Conservation (phyloP, 352 stramenopile species). For the Pythium guiyangense region DNA sequence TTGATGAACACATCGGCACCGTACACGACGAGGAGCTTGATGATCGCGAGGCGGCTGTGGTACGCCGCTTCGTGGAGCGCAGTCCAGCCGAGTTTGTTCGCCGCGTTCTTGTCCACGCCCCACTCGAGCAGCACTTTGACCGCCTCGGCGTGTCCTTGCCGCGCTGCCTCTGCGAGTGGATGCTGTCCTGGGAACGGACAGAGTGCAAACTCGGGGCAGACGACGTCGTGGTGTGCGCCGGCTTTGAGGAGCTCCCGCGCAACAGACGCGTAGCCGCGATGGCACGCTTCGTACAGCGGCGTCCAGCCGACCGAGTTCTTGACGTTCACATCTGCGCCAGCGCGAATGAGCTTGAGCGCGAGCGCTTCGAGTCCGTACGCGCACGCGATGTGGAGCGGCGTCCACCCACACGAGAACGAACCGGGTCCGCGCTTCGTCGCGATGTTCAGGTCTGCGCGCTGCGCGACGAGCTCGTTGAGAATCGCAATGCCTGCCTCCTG, state of each 20-base stretch:
- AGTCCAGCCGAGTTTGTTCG: conserved; percentile 73
- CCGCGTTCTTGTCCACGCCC: conserved; percentile 73
- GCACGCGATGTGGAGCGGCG: conserved; percentile 69
- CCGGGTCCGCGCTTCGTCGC: conserved; percentile 61
- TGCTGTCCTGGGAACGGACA: conserved; percentile 70
- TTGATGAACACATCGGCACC: conserved; percentile 60
- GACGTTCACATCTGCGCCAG: conserved; percentile 59
- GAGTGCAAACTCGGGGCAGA: conserved; percentile 77
- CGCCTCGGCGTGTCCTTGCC: conserved; percentile 53
- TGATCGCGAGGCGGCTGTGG: conserved; percentile 66
- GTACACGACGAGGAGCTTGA: conserved; percentile 76
- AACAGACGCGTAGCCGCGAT: conserved; percentile 61
- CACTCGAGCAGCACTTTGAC: conserved; percentile 77
- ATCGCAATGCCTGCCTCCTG: conserved; percentile 73
- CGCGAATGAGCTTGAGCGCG: conserved; percentile 71
- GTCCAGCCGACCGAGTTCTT: conserved; percentile 73
- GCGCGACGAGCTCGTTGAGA: conserved; percentile 55
- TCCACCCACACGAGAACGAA: conserved; percentile 76
- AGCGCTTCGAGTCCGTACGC: conserved; percentile 72
- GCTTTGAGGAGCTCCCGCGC: conserved; percentile 61
- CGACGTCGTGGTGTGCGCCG: conserved; percentile 50
- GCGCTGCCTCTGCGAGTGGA: conserved; percentile 59
- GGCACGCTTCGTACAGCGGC: conserved; percentile 70
- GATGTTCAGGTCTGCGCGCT: conserved; percentile 54
- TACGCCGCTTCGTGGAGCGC: conserved; percentile 77